These are phyloP conservation scores for Bipolaris sorokiniana DNA, from an alignment of 2,329 filamentous ascomycete species.

Conservation along the genomic window DNA sequence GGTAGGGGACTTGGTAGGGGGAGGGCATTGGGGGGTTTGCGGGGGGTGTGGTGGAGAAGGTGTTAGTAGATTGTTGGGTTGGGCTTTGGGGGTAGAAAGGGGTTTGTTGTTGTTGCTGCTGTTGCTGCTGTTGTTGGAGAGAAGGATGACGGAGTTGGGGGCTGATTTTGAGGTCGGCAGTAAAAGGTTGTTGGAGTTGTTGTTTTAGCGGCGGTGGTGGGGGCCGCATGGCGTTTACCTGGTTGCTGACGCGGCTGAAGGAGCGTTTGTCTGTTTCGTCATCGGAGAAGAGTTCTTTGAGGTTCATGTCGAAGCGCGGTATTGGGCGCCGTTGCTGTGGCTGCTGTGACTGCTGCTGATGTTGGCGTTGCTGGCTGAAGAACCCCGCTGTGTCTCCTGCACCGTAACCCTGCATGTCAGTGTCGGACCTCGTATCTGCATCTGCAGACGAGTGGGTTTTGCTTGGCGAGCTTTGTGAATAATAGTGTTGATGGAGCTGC, in stretches of 20 bases:
- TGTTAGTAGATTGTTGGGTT: constrained; percentile 17
- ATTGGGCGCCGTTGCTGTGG: constrained; percentile 50
- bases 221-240: constrained; percentile 42
- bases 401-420: constrained; percentile 41
- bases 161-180: constrained; percentile 41
- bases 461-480: constrained; percentile 29
- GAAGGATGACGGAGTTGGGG: constrained; percentile 38
- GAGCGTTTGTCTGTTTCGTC: constrained; percentile 50
- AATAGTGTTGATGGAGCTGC: constrained; percentile 24
- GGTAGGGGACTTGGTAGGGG: constrained; percentile 41
- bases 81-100: constrained; percentile 17
- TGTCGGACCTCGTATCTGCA: constrained; percentile 42
- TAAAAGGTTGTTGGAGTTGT: constrained; percentile 31
- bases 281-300: constrained; percentile 48
- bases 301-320: constrained; percentile 62
- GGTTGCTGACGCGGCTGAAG: constrained; percentile 46
- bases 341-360: constrained; percentile 18
- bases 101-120: constrained; percentile 13
- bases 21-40: constrained; percentile 20
- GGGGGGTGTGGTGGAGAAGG: constrained; percentile 14
- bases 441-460: constrained; percentile 37
- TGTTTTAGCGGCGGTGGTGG: constrained; percentile 38
- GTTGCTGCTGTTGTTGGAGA: no score
- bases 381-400: constrained; percentile 23
- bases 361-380: constrained; percentile 14